Base-by-base conservation (phyloP, 306 rosid genomes). In the Prinsepia uniflora region DNA sequence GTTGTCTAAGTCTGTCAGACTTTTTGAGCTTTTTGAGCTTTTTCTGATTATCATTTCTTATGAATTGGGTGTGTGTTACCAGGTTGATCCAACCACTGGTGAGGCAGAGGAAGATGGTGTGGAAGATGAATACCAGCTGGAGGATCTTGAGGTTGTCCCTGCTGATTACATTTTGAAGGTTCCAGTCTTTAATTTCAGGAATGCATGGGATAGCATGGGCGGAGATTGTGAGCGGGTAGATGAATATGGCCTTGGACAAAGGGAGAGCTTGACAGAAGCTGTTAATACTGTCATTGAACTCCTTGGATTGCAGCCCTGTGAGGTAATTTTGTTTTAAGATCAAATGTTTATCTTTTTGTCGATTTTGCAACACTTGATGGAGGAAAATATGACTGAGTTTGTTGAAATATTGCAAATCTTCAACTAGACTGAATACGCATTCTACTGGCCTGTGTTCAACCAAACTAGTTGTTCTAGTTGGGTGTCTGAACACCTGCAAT, bases 231-330 rank as follows among this genome's bases (percentile, higher is more conserved):
- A 94, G 80, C 83, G 91, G 49, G 91, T 84, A 61, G 99, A 94
- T 69, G 99, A 94, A 73, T 94, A 94, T 75, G 97, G 96, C 77
- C 92, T 94, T 76, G 97, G 97, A 52, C 90, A 90, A 18, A 83
- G 99, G 85, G 99, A 94, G 78, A 87, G 80, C 85, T 82, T 94
- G 79, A 66, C 90, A 48, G 97, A 89, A 84, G 97, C 96, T 78
- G 97, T 91, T 71, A 83, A 69, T 78, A 72, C 91, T 56, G 99
- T 94, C 78, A 85, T 89, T 74, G 84, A 73, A 76, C 96, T 94
- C 82, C 96, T 94, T 19, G 99, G 99, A 80, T 58, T 94, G 99
- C 96, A 94, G 77, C 97, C 99, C 34, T 94, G 99, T 64, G 99
- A 91, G 96, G 99, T 94, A 82, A 67, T 78, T 83, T 62, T 7